These are phyloP conservation scores for Babjeviella inositovora DNA, from an alignment of 805 yeast genomes.

Conservation along the genomic window DNA sequence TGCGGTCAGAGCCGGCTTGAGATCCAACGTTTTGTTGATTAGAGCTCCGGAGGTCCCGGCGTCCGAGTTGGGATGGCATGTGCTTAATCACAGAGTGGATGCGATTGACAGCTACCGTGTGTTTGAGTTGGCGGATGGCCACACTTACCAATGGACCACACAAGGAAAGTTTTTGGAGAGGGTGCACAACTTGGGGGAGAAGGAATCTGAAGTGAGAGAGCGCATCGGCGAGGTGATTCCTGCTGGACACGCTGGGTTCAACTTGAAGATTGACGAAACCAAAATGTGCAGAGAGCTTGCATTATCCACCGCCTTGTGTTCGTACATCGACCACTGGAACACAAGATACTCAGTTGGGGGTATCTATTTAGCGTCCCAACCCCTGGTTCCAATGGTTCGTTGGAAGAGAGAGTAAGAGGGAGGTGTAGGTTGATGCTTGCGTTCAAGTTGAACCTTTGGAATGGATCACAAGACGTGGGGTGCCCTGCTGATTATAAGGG, in stretches of 20 bases:
- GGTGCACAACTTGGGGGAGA: conserved; percentile 43
- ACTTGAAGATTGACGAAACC: conserved; percentile 32
- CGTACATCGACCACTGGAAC: conserved; percentile 55
- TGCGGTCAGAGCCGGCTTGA: conserved; percentile 39
- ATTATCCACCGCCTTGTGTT: conserved; percentile 38
- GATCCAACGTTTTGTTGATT: conserved; percentile 41
- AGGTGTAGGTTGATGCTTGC: no score
- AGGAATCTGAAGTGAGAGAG: conserved; percentile 46
- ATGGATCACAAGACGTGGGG: no score
- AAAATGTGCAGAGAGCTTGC: conserved; percentile 45
- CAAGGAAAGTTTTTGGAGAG: conserved; percentile 40
- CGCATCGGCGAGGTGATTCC: conserved; percentile 43
- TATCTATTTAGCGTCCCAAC: conserved; percentile 37
- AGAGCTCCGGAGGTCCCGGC: conserved; percentile 31
- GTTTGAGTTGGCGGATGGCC: conserved; percentile 44
- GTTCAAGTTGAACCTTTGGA: no score
- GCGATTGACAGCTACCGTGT: conserved; percentile 44
- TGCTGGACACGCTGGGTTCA: conserved; percentile 38
- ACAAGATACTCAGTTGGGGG: conserved; percentile 49
- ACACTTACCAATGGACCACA: conserved; percentile 50
- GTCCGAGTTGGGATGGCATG: conserved; percentile 50
- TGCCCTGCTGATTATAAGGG: no score
- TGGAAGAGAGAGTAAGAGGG: conserved; percentile 33
- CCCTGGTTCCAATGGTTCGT: conserved; percentile 21
- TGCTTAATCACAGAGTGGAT: conserved; percentile 41